Conservation (phyloP, 2,329 filamentous ascomycete species). For the Fusarium praegraminearum region DNA sequence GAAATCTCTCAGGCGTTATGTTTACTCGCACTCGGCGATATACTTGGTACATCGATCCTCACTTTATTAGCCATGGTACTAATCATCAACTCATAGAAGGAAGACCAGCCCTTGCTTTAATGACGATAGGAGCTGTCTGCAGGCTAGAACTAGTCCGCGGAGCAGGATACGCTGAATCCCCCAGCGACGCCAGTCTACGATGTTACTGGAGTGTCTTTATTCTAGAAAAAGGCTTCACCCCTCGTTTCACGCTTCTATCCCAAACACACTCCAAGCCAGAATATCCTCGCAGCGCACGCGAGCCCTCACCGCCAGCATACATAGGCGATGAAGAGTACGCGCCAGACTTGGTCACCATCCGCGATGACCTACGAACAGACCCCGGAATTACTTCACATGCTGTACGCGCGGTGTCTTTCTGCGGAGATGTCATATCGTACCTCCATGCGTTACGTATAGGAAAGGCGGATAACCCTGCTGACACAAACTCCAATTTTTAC, state of each 20-base stretch:
- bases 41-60: constrained; percentile 2
- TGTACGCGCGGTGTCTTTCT: constrained; percentile 25
- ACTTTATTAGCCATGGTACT: accelerated
- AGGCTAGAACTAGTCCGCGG: constrained; percentile 35
- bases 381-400: constrained; percentile 37
- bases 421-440: constrained; percentile 39
- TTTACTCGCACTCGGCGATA: constrained; percentile 17
- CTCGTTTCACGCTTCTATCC: constrained; percentile 14
- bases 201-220: constrained; percentile 44
- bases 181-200: constrained; percentile 25
- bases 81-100: constrained; percentile 1
- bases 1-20: constrained; percentile 33
- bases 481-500: constrained; percentile 39
- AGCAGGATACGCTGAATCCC: constrained; percentile 13
- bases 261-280: constrained; percentile 13
- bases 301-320: constrained; percentile 23
- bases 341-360: constrained; percentile 32
- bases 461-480: constrained; percentile 30
- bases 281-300: constrained; percentile 32
- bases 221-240: constrained; percentile 38
- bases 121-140: constrained; percentile 39
- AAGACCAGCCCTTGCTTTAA: constrained; percentile 32
- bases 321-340: constrained; percentile 31
- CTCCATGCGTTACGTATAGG: constrained; percentile 33
- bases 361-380: constrained; percentile 28